A percentile compares a stretch with the other conserved stretches of the same genome.
Evolutionary conservation across 202 grass and related monocot species (phyloP).

Genomic region (Setaria viridis): DNA sequence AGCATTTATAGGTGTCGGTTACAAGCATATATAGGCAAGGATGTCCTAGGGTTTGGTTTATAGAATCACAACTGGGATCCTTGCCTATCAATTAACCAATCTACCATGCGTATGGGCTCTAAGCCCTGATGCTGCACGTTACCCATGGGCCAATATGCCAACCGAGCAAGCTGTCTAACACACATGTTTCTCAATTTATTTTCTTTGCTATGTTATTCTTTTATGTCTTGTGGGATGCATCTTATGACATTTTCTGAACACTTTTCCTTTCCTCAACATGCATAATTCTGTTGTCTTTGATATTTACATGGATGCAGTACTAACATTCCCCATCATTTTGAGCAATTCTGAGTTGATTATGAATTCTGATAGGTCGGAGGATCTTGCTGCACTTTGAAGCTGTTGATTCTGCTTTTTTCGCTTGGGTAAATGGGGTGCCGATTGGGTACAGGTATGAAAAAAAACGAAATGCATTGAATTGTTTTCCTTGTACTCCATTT

Average conservation of each 20-base stretch:
- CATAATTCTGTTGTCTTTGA: neutral
- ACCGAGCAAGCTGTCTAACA: too few species aligned
- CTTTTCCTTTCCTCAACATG: conserved; percentile 6
- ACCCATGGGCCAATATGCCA: too few species aligned
- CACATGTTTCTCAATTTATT: conserved; percentile 6
- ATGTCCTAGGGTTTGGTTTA: too few species aligned
- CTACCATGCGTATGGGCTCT: too few species aligned
- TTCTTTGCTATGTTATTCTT: conserved; percentile 10
- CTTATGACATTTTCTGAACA: conserved; percentile 14
- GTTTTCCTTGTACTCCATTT: conserved; percentile 15
- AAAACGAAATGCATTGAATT: neutral
- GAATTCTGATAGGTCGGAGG: conserved; percentile 77
- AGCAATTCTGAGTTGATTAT: conserved; percentile 41
- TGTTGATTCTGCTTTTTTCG: conserved; percentile 93
- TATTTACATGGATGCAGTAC: conserved; percentile 28
- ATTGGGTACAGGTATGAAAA: conserved; percentile 87
- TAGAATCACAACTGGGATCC: too few species aligned
- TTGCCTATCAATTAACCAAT: too few species aligned
- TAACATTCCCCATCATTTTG: neutral
- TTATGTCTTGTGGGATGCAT: neutral
- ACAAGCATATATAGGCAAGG: too few species aligned
- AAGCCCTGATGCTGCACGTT: too few species aligned
- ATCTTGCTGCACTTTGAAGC: conserved; percentile 97
- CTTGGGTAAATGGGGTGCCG: conserved; percentile 90
- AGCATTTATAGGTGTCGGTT: too few species aligned